Base-by-base conservation (phyloP, 1,284 basidiomycete genomes). In the Boletus semigastroideus region DNA sequence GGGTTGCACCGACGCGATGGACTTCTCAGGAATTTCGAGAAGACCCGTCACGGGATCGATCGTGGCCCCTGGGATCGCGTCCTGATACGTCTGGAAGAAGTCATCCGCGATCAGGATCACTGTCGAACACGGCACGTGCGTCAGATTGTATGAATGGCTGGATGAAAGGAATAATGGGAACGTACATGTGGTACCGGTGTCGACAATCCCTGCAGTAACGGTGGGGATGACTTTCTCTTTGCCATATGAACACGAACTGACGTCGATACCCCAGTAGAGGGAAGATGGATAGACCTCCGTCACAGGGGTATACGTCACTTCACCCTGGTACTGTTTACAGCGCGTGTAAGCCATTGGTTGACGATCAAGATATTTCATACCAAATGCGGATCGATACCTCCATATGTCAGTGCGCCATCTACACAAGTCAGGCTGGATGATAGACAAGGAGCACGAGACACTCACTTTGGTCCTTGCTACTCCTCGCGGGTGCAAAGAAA, bases 241-340 rank as follows among this genome's bases (percentile, higher is more conserved):
- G 30, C 60, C 64, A 16, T 59, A 67, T 1, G 51, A 55, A 12
- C 45, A 28, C 9, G 6, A 33, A 1, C 62, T 61, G 13, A 69
- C 13, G 7, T 69, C 55, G 40, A 66, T 56, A 2, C 64, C 65
- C 64, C 67, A 68, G 42, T 43, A 68, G 17, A 3, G 1, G 1
- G 42, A 7, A 8, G 66, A 28, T 12, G 64, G 64, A 12, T 12
- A 19, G 9, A 54, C 68, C 16, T 37, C 1, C 25, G 67, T 69
- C 33, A 68, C 8, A 17, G 65, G 65, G 17, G 13, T 30, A 31
- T 59, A 65, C 0, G 43, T 57, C 20, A 66, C 8, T 7, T 49
- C 28, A 12, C 64, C 63, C 12, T 48, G 14, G 40, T 56, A 63
- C 65, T 64, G 31, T 28, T 20, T 11, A 33, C 10, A 13, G 9